phyloP scores from a whole-genome alignment of 2,329 filamentous ascomycete genomes.

The Colletotrichum theobromicola region DNA sequence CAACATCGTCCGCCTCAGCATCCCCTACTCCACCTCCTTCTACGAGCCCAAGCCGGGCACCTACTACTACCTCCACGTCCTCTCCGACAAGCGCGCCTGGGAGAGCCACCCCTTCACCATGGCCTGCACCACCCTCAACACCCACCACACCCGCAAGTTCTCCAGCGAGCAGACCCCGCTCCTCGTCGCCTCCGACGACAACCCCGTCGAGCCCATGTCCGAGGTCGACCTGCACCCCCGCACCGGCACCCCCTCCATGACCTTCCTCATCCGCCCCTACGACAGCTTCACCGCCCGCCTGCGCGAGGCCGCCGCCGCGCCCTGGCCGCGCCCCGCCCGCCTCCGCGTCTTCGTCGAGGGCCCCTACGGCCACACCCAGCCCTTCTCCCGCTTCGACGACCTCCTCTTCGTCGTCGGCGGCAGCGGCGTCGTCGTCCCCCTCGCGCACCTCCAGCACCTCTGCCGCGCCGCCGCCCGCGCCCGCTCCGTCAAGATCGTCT shows the following conservation, averaged over 20 bases:
- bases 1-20: slow-evolving; percentile 46
- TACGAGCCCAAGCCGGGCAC: slow-evolving; percentile 44
- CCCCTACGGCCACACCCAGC: slow-evolving; percentile 46
- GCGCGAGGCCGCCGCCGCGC: slow-evolving; percentile 29
- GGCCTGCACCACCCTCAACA: slow-evolving; percentile 29
- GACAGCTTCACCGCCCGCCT: slow-evolving; percentile 48
- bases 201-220: slow-evolving; percentile 4
- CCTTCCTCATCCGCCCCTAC: slow-evolving; percentile 51
- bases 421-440: slow-evolving; percentile 47
- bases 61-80: slow-evolving; percentile 50
- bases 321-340: slow-evolving; percentile 27
- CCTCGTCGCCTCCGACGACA: slow-evolving; percentile 24
- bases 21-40: slow-evolving; percentile 37
- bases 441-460: slow-evolving; percentile 41
- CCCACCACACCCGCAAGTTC: slow-evolving; percentile 16
- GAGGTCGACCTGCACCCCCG: slow-evolving; percentile 5
- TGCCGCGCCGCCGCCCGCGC: slow-evolving; percentile 19
- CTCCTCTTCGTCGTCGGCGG: slow-evolving; percentile 50
- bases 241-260: slow-evolving; percentile 30
- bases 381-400: slow-evolving; percentile 41
- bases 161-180: slow-evolving; percentile 37
- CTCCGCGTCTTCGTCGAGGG: slow-evolving; percentile 48
- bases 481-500: slow-evolving; percentile 40
- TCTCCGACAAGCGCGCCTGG: slow-evolving; percentile 46
- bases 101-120: slow-evolving; percentile 58